These are phyloP conservation scores for Austroboletus eburneus DNA, from an alignment of 768 basidiomycete genomes.

Conservation along the genomic window DNA sequence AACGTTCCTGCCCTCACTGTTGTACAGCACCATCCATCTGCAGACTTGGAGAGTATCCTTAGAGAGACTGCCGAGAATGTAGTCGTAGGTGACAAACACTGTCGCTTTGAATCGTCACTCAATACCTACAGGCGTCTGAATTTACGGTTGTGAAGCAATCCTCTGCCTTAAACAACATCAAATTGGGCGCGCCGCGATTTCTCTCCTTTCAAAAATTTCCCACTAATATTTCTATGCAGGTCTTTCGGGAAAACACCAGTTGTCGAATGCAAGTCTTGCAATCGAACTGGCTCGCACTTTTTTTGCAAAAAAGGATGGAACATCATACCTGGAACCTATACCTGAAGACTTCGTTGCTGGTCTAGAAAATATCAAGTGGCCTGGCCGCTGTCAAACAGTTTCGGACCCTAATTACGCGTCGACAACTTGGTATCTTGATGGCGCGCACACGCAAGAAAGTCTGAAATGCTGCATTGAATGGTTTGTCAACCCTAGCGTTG, in stretches of 20 bases:
- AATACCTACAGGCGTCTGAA: constrained; percentile 49
- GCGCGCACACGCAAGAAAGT: constrained; percentile 93
- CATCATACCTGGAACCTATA: constrained; percentile 30
- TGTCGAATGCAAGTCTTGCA: constrained; percentile 84
- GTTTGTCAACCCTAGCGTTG: constrained; percentile 66
- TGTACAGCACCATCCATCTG: constrained; percentile 69
- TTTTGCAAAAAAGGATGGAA: constrained; percentile 36
- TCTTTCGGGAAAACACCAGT: constrained; percentile 81
- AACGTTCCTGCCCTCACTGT: constrained; percentile 85
- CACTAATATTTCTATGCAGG: constrained; percentile 42
- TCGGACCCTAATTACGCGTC: constrained; percentile 48
- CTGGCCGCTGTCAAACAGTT: constrained; percentile 90
- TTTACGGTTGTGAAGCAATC: constrained; percentile 59
- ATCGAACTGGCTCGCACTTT: constrained; percentile 68
- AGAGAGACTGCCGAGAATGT: constrained; percentile 59
- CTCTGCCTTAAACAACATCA: constrained; percentile 47
- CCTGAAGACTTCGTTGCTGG: constrained; percentile 55
- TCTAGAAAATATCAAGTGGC: constrained; percentile 75
- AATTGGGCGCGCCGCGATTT: constrained; percentile 49
- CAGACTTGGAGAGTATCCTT: constrained; percentile 66
- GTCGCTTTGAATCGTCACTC: not conserved
- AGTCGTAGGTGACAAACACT: constrained; percentile 41
- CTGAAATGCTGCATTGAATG: constrained; percentile 83
- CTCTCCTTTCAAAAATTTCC: not conserved
- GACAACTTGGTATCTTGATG: constrained; percentile 88